Percentiles rank a stretch among this genome's conserved stretches.
These are phyloP conservation scores for Cyclotella baltica DNA, from an alignment of 108 stramenopile genomes.

Conservation along the genomic window DNA sequence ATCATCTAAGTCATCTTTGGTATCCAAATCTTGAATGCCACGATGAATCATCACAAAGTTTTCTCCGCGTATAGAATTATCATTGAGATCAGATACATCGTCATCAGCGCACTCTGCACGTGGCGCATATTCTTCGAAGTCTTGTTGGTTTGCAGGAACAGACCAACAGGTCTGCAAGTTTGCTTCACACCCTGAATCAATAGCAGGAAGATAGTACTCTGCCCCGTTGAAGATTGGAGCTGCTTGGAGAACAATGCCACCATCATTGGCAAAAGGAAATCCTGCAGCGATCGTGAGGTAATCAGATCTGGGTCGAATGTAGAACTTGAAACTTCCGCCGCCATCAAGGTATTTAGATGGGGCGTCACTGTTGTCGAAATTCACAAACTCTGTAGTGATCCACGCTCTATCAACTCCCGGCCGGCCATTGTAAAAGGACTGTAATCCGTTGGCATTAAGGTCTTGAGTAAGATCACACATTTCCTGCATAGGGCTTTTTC, in stretches of 20 bases:
- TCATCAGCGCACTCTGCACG: constrained; percentile 20
- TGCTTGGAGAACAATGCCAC: constrained; percentile 28
- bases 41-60: constrained; percentile 40
- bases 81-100: constrained; percentile 16
- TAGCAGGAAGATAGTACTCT: constrained; percentile 37
- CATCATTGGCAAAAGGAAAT: constrained; percentile 47
- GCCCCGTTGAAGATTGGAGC: constrained; percentile 40
- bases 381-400: constrained; percentile 12
- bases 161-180: constrained; percentile 53
- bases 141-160: constrained; percentile 31
- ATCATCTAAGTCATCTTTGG: constrained; percentile 9
- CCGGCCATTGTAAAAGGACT: constrained; percentile 12
- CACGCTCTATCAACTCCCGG: constrained; percentile 26
- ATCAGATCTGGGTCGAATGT: constrained; percentile 4
- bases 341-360: constrained; percentile 20
- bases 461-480: constrained; percentile 31
- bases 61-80: constrained; percentile 29
- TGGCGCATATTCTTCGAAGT: constrained; percentile 19
- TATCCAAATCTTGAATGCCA: constrained; percentile 44
- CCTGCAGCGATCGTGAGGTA: constrained; percentile 33
- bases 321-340: constrained; percentile 17
- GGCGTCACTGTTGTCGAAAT: not conserved
- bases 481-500: constrained; percentile 9
- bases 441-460: constrained; percentile 22
- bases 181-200: constrained; percentile 40